Evolutionary conservation across 78 protist species (phyloP).

Genomic region (Monocercomonoides exilis): DNA sequence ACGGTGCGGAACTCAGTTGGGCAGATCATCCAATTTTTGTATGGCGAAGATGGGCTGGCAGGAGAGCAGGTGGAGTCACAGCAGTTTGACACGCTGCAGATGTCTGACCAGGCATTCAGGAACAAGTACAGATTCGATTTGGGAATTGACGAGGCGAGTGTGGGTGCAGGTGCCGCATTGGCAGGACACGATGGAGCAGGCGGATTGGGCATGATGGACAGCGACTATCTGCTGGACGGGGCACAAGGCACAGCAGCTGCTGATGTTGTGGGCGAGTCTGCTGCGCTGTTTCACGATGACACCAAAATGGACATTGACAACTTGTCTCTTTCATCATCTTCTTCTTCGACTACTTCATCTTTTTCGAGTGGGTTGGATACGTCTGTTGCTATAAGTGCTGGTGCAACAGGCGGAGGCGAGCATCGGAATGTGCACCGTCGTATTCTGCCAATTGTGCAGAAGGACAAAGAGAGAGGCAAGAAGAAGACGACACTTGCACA

Average conservation of each 20-base stretch:
- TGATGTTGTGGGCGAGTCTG: constrained; percentile 30
- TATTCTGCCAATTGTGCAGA: neutral
- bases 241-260: constrained; percentile 27
- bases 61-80: constrained; percentile 59
- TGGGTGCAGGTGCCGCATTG: too few species aligned
- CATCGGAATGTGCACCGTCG: neutral
- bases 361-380: too few species aligned
- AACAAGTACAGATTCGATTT: neutral
- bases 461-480: neutral
- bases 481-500: neutral
- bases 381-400: too few species aligned
- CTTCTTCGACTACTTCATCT: too few species aligned
- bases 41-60: constrained; percentile 88
- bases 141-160: neutral
- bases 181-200: constrained; percentile 2
- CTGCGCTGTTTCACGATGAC: constrained; percentile 13
- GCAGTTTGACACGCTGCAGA: neutral
- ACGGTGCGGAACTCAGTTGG: constrained; percentile 93
- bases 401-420: too few species aligned
- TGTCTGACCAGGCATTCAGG: constrained; percentile 4
- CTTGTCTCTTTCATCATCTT: neutral
- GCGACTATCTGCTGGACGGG: constrained; percentile 4
- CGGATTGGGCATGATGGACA: neutral
- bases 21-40: constrained; percentile 62
- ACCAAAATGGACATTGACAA: constrained; percentile 3